These are phyloP conservation scores for Acidiella bohemica DNA, from an alignment of 495 filamentous ascomycete genomes.

Conservation along the genomic window DNA sequence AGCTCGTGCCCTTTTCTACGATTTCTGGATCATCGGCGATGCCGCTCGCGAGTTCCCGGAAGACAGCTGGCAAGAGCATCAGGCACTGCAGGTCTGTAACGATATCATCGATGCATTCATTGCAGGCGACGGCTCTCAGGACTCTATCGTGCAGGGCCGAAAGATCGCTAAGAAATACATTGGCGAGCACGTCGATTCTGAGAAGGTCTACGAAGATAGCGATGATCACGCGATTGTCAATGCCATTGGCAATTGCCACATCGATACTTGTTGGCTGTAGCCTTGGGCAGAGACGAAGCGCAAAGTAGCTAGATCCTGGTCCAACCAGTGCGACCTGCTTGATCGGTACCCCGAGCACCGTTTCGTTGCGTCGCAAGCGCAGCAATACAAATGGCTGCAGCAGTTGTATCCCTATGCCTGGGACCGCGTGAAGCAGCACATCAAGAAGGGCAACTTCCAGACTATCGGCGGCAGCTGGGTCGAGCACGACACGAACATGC, in stretches of 20 bases:
- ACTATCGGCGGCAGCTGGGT: slow-evolving; percentile 97
- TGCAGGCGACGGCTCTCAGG: slow-evolving; percentile 55
- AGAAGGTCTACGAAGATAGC: slow-evolving; percentile 67
- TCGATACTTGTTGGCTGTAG: slow-evolving; percentile 97
- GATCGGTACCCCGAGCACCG: slow-evolving; percentile 89
- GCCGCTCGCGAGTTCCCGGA: slow-evolving; percentile 28
- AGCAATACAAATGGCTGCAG: slow-evolving; percentile 97
- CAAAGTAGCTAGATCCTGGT: slow-evolving; percentile 92
- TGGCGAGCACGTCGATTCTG: slow-evolving; percentile 65
- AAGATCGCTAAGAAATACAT: slow-evolving; percentile 72
- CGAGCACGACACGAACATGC: slow-evolving; percentile 96
- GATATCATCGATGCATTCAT: slow-evolving; percentile 83
- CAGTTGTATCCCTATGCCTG: slow-evolving; percentile 74
- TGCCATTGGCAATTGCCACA: slow-evolving; percentile 91
- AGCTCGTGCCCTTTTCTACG: slow-evolving; percentile 68
- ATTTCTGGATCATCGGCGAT: slow-evolving; percentile 85
- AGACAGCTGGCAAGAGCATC: slow-evolving; percentile 52
- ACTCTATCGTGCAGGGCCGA: slow-evolving; percentile 63
- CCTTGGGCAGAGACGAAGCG: slow-evolving; percentile 98
- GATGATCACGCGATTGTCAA: slow-evolving; percentile 57
- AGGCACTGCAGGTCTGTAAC: slow-evolving; percentile 70
- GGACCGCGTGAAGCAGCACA: slow-evolving; percentile 78
- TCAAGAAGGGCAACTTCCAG: slow-evolving; percentile 82
- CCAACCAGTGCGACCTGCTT: slow-evolving; percentile 85
- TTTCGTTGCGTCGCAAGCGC: slow-evolving; percentile 83